Evolutionary conservation across 108 stramenopile species (phyloP).

Genomic region (Schizochytrium sp.): DNA sequence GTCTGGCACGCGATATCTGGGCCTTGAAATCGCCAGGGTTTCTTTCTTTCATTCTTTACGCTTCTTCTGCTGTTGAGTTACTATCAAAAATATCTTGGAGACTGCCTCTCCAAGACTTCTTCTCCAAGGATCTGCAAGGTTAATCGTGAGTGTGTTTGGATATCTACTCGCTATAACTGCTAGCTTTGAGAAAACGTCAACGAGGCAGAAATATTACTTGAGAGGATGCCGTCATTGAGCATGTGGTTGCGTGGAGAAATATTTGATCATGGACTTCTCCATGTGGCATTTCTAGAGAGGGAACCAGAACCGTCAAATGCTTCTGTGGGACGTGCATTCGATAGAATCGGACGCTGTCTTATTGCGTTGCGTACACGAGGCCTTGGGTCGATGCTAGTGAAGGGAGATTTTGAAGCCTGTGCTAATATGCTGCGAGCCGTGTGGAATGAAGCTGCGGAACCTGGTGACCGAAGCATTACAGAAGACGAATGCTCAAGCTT

Average conservation of each 20-base stretch:
- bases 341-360: constrained; percentile 12
- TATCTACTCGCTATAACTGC: no score
- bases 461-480: not conserved
- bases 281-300: not conserved
- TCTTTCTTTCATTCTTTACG: no score
- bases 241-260: constrained; percentile 58
- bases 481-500: not conserved
- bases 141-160: no score
- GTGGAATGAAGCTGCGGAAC: constrained; percentile 7
- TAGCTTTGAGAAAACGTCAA: no score
- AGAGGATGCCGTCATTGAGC: not conserved
- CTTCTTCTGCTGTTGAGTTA: no score
- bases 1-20: no score
- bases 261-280: constrained; percentile 4
- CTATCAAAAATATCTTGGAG: no score
- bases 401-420: not conserved
- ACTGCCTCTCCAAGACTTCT: no score
- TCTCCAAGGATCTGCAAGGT: no score
- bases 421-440: not conserved
- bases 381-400: not conserved
- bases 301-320: constrained; percentile 12
- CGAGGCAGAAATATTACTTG: no score
- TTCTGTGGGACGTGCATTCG: constrained; percentile 26
- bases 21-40: no score
- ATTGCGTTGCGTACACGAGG: not conserved